phyloP scores from a whole-genome alignment of 139 green algal species.

The Chlamydomonas schloesseri region DNA sequence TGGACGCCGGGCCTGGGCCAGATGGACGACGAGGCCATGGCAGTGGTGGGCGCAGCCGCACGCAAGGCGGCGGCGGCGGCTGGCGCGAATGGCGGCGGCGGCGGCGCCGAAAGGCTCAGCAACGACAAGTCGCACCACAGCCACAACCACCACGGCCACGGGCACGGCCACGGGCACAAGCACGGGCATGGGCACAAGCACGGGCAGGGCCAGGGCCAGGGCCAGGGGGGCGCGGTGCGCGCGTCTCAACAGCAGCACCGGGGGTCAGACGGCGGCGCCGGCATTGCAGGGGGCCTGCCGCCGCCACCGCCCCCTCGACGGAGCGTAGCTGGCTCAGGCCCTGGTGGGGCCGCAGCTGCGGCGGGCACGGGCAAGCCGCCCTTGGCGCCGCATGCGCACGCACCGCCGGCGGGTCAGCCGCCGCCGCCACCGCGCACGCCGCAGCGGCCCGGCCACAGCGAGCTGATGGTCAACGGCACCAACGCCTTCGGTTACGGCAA shows the following conservation, averaged over 20 bases:
- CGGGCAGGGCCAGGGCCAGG: too few relatives aligned
- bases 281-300: neutral
- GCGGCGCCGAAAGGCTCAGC: neutral
- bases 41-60: neutral
- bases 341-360: neutral
- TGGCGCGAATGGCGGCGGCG: neutral
- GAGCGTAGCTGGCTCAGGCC: too few relatives aligned
- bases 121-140: neutral
- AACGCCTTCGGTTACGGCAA: neutral
- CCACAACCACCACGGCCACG: neutral
- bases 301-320: neutral
- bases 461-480: neutral
- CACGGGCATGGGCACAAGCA: neutral
- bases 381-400: neutral
- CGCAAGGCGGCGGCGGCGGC: neutral
- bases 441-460: too few relatives aligned
- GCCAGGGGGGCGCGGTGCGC: neutral
- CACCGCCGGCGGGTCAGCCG: too few relatives aligned
- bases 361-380: neutral
- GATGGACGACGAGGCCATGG: slow-evolving; percentile 1
- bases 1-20: slow-evolving; percentile 1
- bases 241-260: too few relatives aligned
- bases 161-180: neutral
- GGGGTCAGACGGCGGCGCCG: too few relatives aligned
- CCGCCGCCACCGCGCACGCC: too few relatives aligned